Evolutionary conservation across 768 basidiomycete genomes (phyloP).

Genomic region (Trametes meyenii): DNA sequence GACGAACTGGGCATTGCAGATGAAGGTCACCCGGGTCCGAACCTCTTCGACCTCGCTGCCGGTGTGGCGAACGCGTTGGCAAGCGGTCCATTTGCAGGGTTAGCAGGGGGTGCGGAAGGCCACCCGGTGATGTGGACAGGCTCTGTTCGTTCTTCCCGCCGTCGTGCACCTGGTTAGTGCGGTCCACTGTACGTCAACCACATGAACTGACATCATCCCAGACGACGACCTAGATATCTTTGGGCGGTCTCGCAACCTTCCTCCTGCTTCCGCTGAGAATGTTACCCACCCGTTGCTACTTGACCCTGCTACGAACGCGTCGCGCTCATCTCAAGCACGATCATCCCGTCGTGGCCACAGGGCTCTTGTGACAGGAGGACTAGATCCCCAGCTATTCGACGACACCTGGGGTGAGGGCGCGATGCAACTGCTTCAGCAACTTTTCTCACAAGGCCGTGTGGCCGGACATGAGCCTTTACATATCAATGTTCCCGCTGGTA

Average conservation of each 20-base stretch:
- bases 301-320: constrained; percentile 54
- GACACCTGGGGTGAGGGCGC: constrained; percentile 82
- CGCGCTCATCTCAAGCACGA: constrained; percentile 52
- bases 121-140: constrained; percentile 33
- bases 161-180: constrained; percentile 46
- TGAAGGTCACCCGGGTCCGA: constrained; percentile 23
- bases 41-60: constrained; percentile 58
- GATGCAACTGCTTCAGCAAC: constrained; percentile 80
- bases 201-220: constrained; percentile 17
- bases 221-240: constrained; percentile 66
- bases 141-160: constrained; percentile 54
- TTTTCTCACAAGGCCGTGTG: constrained; percentile 63
- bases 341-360: constrained; percentile 59
- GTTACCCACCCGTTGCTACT: constrained; percentile 83
- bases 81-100: constrained; percentile 6
- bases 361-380: constrained; percentile 43
- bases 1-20: constrained; percentile 39
- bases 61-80: constrained; percentile 45
- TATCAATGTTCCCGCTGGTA: constrained; percentile 72
- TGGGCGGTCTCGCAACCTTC: constrained; percentile 57
- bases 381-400: constrained; percentile 58
- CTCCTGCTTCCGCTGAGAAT: constrained; percentile 61
- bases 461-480: constrained; percentile 66
- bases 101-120: constrained; percentile 41
- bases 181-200: neutral